A percentile compares a stretch with the other conserved stretches of the same genome.
Evolutionary conservation across 164 flowering plant genomes (phyloP).

Genomic region (Chimonanthus salicifolius): DNA sequence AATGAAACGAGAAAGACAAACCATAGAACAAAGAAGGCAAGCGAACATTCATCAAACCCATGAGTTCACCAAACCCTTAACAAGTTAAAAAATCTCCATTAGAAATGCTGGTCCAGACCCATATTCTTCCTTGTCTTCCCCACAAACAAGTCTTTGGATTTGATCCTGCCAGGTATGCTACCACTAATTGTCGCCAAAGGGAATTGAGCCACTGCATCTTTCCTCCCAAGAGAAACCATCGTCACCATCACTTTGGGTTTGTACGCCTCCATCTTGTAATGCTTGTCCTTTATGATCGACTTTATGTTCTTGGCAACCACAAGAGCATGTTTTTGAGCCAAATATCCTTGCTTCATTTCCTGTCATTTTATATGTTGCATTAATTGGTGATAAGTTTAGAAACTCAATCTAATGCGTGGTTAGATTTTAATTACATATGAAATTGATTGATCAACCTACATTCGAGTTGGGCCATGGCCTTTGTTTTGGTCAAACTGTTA

Average conservation of each 20-base stretch:
- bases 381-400: no score
- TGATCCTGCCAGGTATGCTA: slow-evolving; percentile 59
- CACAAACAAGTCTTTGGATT: slow-evolving; percentile 74
- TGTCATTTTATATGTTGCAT: no score
- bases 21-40: no score
- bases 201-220: slow-evolving; percentile 68
- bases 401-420: not conserved
- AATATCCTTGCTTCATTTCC: slow-evolving; percentile 78
- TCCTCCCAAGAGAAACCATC: slow-evolving; percentile 76
- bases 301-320: slow-evolving; percentile 68
- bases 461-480: no score
- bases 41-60: no score
- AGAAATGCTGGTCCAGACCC: slow-evolving; percentile 37
- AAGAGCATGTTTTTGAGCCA: slow-evolving; percentile 62
- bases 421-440: no score
- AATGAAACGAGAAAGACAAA: no score
- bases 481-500: no score
- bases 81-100: not conserved
- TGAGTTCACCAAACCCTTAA: no score
- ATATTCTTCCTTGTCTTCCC: slow-evolving; percentile 67
- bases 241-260: slow-evolving; percentile 39
- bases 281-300: slow-evolving; percentile 43
- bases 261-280: slow-evolving; percentile 46
- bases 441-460: not conserved
- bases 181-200: slow-evolving; percentile 51